A percentile compares a stretch with the other conserved stretches of the same genome.
These are phyloP conservation scores for Durio zibethinus DNA, from an alignment of 345 rosid species.

Conservation along the genomic window DNA sequence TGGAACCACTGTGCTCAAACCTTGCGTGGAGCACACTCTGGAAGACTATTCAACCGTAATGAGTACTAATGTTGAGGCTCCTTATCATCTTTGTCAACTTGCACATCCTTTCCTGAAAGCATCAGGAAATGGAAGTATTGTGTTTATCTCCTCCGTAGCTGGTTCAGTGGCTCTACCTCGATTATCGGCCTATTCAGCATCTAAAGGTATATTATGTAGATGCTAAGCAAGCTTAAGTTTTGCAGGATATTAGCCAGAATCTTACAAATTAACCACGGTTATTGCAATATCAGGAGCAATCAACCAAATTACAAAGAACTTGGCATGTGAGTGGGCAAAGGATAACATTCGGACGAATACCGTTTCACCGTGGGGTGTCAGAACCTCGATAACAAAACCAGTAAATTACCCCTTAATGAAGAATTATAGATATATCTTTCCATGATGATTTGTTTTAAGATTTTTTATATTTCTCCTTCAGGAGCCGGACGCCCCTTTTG, in stretches of 20 bases:
- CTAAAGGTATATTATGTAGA: constrained; percentile 31
- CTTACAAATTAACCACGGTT: not conserved
- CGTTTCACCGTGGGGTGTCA: constrained; percentile 46
- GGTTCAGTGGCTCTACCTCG: constrained; percentile 21
- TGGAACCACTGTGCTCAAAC: constrained; percentile 3
- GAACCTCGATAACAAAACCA: constrained; percentile 21
- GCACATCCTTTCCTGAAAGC: constrained; percentile 51
- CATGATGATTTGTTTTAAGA: not conserved
- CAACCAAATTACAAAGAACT: constrained; percentile 45
- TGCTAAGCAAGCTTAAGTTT: not conserved
- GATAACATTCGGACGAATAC: constrained; percentile 56
- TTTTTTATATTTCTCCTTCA: not conserved
- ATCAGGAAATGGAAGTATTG: constrained; percentile 48
- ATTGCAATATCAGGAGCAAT: constrained; percentile 40
- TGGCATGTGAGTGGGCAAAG: constrained; percentile 78
- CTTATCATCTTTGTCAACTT: constrained; percentile 54
- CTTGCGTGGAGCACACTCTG: constrained; percentile 4
- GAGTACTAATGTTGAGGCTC: constrained; percentile 50
- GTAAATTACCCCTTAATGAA: constrained; percentile 17
- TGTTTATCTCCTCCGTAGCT: constrained; percentile 48
- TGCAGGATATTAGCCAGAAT: not conserved
- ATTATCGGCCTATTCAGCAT: constrained; percentile 30
- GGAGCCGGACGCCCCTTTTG: not conserved
- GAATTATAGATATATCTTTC: not conserved
- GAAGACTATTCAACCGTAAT: constrained; percentile 42